phyloP scores from a whole-genome alignment of 106 monocot species.

The Allium sativum region DNA sequence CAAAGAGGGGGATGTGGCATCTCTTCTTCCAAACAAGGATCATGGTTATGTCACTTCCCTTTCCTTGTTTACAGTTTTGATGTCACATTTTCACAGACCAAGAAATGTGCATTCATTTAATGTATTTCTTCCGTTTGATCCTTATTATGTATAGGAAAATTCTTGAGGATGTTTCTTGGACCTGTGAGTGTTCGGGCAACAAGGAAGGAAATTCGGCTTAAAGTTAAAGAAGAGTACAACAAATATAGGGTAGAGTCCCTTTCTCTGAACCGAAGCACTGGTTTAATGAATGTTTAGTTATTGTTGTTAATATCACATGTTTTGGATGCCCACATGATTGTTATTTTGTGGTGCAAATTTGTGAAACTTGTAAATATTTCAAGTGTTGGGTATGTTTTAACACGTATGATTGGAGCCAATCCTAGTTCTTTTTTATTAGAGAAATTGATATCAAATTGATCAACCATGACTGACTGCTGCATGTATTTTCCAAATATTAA shows the following conservation, averaged over 20 bases:
- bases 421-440: no score
- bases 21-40: slow-evolving; percentile 71
- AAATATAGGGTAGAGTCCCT: slow-evolving; percentile 57
- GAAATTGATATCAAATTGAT: no score
- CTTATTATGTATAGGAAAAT: slow-evolving; percentile 29
- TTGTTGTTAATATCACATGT: no score
- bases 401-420: no score
- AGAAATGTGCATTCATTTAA: background rate
- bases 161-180: slow-evolving; percentile 83
- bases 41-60: slow-evolving; percentile 30
- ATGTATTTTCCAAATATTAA: no score
- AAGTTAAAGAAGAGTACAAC: slow-evolving; percentile 95
- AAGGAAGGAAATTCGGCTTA: slow-evolving; percentile 78
- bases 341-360: no score
- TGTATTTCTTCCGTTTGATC: background rate
- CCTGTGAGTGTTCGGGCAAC: slow-evolving; percentile 74
- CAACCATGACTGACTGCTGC: no score
- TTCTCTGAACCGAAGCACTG: background rate
- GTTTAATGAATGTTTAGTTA: no score
- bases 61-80: background rate
- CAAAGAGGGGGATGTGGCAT: slow-evolving; percentile 65
- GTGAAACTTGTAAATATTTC: no score
- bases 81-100: background rate
- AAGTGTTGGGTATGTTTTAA: no score
- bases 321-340: no score